Conservation (phyloP, 106 monocot genomes). For the Triglochin maritima region DNA sequence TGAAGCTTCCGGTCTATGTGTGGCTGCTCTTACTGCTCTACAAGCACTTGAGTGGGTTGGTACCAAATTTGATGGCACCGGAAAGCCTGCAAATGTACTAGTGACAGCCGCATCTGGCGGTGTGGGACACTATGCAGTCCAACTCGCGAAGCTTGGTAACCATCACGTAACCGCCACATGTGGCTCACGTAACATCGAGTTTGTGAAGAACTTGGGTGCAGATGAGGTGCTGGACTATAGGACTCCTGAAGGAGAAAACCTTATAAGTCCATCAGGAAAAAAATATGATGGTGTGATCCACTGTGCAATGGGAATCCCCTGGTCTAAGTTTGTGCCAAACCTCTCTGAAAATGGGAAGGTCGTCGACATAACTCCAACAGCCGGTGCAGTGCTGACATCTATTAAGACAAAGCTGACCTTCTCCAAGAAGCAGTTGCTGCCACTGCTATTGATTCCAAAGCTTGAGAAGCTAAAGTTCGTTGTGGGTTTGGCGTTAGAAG, state of each 20-base stretch:
- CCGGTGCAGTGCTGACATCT: not conserved
- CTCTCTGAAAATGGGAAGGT: constrained; percentile 9
- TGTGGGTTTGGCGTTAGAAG: constrained; percentile 8
- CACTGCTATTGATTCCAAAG: not conserved
- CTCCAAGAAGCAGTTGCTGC: constrained; percentile 13
- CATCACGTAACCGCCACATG: constrained; percentile 23
- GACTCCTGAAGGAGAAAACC: constrained; percentile 10
- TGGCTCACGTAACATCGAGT: constrained; percentile 13
- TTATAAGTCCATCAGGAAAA: constrained; percentile 14
- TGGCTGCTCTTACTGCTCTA: constrained; percentile 13
- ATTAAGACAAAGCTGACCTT: constrained; percentile 9
- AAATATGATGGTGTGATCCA: constrained; percentile 18
- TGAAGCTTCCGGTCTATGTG: constrained; percentile 5
- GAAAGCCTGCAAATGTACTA: constrained; percentile 7
- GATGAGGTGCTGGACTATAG: constrained; percentile 27
- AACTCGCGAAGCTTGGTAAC: constrained; percentile 19
- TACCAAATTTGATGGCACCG: constrained; percentile 10
- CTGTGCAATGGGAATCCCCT: constrained; percentile 5
- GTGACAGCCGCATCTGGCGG: constrained; percentile 23
- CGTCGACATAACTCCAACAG: constrained; percentile 3
- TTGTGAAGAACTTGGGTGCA: constrained; percentile 16
- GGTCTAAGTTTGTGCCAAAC: constrained; percentile 15
- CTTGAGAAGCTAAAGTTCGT: constrained; percentile 9
- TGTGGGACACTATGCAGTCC: constrained; percentile 18
- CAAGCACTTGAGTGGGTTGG: constrained; percentile 8